Evolutionary conservation across 2,329 filamentous ascomycete genomes (phyloP), one percentile per base, ranked within the genome.

Genomic region (Anthostomella pinea): DNA sequence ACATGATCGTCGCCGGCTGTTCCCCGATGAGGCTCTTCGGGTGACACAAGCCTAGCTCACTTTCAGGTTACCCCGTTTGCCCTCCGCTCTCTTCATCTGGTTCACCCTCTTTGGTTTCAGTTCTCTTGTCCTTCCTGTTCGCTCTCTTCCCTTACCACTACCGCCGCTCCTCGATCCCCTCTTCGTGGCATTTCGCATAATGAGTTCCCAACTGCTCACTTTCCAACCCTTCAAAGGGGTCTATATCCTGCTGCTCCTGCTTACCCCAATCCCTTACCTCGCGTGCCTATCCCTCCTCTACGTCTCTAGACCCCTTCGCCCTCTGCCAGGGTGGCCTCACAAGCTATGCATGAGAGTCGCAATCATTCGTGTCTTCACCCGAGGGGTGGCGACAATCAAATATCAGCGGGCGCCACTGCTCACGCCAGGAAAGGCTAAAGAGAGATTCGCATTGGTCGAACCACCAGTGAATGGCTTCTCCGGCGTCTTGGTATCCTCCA

Each of bases 261-360:
- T 11, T 16, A 32, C 24, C 8, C 13, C 22, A 15, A 9, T 32
- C 16, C 6, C 25, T 17, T 33, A 41, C 13, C 29, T 49, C 4
- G 21, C 38, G 3, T 8, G 40, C 7, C 40, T 43, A 16, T 39
- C 44, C n/a, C 25, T 52, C 18, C 29, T 19, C 20, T 50, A 47
- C 21, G 13, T 15, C 8, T 30, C 39, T 4, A 35, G 27, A 14
- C 31, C 44, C 5, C 15, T 48, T 5, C 52, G 49, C 16, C 36
- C 52, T 7, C 18, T 46, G 19, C 45, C 32, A 8, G 35, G 33
- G 37, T 51, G 49, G 49, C 40, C 27, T 23, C 38, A 35, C 29
- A 39, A 33, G 6, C 18, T 31, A 7, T 45, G 39, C 27, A 21
- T 53, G 2, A 30, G 23, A 2, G 22, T 25, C 3, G 39, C 38